Evolutionary conservation across 768 basidiomycete species (phyloP), one percentile per base, ranked within the genome.

Genomic region (Mycena leptocephala): DNA sequence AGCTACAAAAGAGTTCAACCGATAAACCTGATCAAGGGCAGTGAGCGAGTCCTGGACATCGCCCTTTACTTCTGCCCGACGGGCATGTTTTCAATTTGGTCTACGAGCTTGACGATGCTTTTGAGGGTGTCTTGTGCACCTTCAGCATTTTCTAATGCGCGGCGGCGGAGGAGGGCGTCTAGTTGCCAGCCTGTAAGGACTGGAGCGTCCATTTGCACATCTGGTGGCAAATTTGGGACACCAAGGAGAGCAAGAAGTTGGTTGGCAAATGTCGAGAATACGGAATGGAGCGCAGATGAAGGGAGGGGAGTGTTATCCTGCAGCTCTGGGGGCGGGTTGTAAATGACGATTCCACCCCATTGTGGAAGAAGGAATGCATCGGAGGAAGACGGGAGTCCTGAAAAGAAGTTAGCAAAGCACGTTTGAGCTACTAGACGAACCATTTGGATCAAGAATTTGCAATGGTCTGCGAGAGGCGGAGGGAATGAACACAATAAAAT

Each of bases 11-110:
- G 24, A 30, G 28, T 28, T 28, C 14, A 58, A 53, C 72, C 26
- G 37, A n/a, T 66, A 24, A 78, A 97, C 97, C 89, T 91, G 82
- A 39, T 96, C 93, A 10, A 99, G 90, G 9, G 93, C 92, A 20
- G 88, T 85, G 26, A 99, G 88, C 0, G 97, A 92, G 64, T 87
- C 86, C 53, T 92, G 86, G 5, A 99, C 91, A 80, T 96, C 94
- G 13, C 87, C 91, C 79, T 88, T 90, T 9, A 99, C 98, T 61
- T 92, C 74, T 90, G 88, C 5, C 93, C 93, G 0, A 99, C 94
- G 11, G 96, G 96, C 97, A 99, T 99, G 81, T 96, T 95, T 76
- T 93, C 91, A 61, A 98, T 97, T 82, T 95, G 94, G 65, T 92
- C 88, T 9, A 98, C 95, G 5, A 99, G 89, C 75, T 94, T 93